Conservation (phyloP, 2,329 filamentous ascomycete species). For the Pseudocercospora vitis region DNA sequence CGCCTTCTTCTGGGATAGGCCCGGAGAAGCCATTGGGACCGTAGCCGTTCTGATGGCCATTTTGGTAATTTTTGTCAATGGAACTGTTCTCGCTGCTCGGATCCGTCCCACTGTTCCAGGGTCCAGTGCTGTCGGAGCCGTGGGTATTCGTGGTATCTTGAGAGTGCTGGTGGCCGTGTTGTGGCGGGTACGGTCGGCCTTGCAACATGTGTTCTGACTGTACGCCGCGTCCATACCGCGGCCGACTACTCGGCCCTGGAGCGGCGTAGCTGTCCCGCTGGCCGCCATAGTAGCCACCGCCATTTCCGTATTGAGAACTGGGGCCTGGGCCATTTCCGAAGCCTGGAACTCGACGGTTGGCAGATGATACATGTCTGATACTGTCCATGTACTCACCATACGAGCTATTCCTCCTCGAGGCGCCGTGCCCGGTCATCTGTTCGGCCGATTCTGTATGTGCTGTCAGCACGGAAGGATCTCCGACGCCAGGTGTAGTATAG, state of each 20-base stretch:
- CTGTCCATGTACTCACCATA: constrained; percentile 31
- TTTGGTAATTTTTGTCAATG: constrained; percentile 58
- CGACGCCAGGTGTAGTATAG: background rate
- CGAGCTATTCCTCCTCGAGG: constrained; percentile 22
- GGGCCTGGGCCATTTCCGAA: constrained; percentile 34
- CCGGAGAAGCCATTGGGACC: constrained; percentile 34
- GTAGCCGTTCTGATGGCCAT: constrained; percentile 35
- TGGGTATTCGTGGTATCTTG: constrained; percentile 85
- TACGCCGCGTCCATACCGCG: constrained; percentile 44
- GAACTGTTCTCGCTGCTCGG: constrained; percentile 94
- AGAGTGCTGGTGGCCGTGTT: constrained; percentile 68
- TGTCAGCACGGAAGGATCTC: constrained; percentile 11
- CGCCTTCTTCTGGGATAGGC: constrained; percentile 43
- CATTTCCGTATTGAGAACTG: constrained; percentile 30
- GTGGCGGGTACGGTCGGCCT: constrained; percentile 45
- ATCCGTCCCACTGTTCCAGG: constrained; percentile 78
- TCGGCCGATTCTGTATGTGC: constrained; percentile 25
- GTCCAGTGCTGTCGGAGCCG: constrained; percentile 68
- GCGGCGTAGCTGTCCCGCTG: constrained; percentile 39
- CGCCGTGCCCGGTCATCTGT: constrained; percentile 26
- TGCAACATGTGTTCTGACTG: constrained; percentile 47
- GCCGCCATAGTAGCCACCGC: constrained; percentile 42
- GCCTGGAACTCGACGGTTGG: constrained; percentile 33
- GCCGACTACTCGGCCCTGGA: constrained; percentile 35
- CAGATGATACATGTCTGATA: constrained; percentile 13